phyloP scores from a whole-genome alignment of 768 basidiomycete genomes.

The Tricholoma terreum region DNA sequence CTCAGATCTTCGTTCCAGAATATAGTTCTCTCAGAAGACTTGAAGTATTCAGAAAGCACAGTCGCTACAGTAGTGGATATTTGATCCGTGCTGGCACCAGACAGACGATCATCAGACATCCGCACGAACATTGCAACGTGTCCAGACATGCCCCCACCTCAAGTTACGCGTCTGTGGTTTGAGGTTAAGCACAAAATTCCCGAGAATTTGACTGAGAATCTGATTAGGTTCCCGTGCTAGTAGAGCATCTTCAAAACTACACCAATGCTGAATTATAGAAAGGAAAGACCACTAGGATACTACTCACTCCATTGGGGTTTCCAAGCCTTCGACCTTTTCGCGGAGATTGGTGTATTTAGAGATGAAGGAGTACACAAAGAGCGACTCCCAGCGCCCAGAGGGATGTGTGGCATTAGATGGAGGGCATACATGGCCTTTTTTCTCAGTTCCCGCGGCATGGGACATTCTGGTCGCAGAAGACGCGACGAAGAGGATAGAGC shows the following conservation, averaged over 20 bases:
- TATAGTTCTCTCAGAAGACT: slow-evolving; percentile 66
- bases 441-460: slow-evolving; percentile 24
- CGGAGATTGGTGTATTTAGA: slow-evolving; percentile 77
- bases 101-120: slow-evolving; percentile 32
- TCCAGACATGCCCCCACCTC: slow-evolving; percentile 56
- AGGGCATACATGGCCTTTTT: slow-evolving; percentile 50
- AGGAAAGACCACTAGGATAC: slow-evolving; percentile 14
- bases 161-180: slow-evolving; percentile 88
- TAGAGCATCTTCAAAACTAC: slow-evolving; percentile 77
- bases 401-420: slow-evolving; percentile 71
- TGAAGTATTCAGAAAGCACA: slow-evolving; percentile 71
- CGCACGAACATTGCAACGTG: slow-evolving; percentile 25
- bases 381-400: slow-evolving; percentile 79
- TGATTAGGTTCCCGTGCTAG: slow-evolving; percentile 68
- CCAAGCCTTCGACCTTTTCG: slow-evolving; percentile 73
- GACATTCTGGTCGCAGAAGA: slow-evolving; percentile 37
- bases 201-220: slow-evolving; percentile 69
- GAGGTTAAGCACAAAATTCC: slow-evolving; percentile 77
- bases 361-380: slow-evolving; percentile 85
- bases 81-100: slow-evolving; percentile 64
- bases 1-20: slow-evolving; percentile 76
- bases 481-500: slow-evolving; percentile 30
- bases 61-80: slow-evolving; percentile 72
- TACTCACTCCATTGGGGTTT: slow-evolving; percentile 82
- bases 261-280: slow-evolving; percentile 24